phyloP scores from a whole-genome alignment of 2,329 filamentous ascomycete species.

The Colletotrichum siamense region DNA sequence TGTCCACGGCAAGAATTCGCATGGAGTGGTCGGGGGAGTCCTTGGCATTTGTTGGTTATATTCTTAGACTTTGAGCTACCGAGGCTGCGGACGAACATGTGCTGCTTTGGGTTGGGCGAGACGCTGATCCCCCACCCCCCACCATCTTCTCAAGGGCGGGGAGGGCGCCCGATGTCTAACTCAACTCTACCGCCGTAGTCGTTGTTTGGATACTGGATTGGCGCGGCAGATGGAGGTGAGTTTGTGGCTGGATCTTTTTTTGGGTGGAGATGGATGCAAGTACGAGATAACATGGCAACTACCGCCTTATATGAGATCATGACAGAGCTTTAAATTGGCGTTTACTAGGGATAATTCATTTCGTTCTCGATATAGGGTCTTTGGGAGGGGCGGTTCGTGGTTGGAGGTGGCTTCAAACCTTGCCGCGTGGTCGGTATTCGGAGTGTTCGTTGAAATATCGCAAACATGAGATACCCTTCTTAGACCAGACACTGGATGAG shows the following conservation, averaged over 20 bases:
- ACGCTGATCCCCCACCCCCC: background rate
- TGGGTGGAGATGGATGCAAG: background rate
- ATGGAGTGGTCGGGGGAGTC: background rate
- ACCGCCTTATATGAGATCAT: background rate
- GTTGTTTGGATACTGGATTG: background rate
- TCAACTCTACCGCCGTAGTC: background rate
- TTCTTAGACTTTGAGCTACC: background rate
- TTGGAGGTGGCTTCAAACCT: background rate
- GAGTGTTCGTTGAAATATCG: background rate
- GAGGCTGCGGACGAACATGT: conserved; percentile 4
- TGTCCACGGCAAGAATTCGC: background rate
- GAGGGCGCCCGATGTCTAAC: background rate
- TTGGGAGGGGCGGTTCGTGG: background rate
- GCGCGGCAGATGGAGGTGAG: background rate
- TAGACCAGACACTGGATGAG: background rate
- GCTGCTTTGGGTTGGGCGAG: background rate
- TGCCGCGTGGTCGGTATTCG: background rate
- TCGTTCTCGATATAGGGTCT: background rate
- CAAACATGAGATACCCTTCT: background rate
- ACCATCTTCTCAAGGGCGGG: background rate
- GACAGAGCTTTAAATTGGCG: background rate
- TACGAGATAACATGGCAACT: background rate
- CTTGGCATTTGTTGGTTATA: background rate
- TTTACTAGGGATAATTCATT: background rate
- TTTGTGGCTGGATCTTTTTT: background rate